Conservation (phyloP, 2,329 filamentous ascomycete genomes). For the Hysterium pulicare region DNA sequence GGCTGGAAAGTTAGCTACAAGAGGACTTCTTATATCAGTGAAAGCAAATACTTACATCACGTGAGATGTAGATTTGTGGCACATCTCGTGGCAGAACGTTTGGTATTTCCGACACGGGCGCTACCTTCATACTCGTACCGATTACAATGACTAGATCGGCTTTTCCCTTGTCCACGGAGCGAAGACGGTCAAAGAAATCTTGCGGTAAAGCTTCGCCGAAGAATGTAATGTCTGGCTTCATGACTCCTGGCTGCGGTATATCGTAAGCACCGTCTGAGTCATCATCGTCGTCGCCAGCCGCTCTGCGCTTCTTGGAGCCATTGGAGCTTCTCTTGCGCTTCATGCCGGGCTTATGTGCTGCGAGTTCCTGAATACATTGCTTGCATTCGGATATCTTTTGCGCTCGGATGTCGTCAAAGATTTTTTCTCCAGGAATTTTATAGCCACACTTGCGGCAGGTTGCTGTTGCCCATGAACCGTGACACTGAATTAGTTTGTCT, state of each 20-base stretch:
- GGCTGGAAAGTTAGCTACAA: conserved; percentile 45
- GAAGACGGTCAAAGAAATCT: conserved; percentile 75
- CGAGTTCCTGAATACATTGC: conserved; percentile 61
- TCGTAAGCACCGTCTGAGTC: conserved; percentile 61
- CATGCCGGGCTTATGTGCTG: conserved; percentile 44
- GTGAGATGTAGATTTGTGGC: conserved; percentile 86
- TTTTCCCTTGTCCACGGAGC: conserved; percentile 73
- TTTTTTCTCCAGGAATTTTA: conserved; percentile 69
- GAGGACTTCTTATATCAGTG: too few species aligned
- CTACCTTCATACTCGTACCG: conserved; percentile 92
- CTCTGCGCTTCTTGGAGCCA: conserved; percentile 45
- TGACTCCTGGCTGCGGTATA: conserved; percentile 69
- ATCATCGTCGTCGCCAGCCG: conserved; percentile 52
- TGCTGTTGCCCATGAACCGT: conserved; percentile 92
- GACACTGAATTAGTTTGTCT: conserved; percentile 88
- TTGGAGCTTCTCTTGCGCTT: conserved; percentile 54
- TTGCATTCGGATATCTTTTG: conserved; percentile 74
- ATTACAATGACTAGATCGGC: conserved; percentile 94
- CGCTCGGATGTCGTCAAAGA: conserved; percentile 75
- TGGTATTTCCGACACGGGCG: conserved; percentile 88
- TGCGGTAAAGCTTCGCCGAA: conserved; percentile 89
- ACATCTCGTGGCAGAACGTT: conserved; percentile 73
- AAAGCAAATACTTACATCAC: conserved; percentile 53
- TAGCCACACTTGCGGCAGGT: conserved; percentile 79
- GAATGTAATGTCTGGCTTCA: conserved; percentile 98